Evolutionary conservation across 2,329 filamentous ascomycete genomes (phyloP).

Genomic region (Tetracladium maxilliforme): DNA sequence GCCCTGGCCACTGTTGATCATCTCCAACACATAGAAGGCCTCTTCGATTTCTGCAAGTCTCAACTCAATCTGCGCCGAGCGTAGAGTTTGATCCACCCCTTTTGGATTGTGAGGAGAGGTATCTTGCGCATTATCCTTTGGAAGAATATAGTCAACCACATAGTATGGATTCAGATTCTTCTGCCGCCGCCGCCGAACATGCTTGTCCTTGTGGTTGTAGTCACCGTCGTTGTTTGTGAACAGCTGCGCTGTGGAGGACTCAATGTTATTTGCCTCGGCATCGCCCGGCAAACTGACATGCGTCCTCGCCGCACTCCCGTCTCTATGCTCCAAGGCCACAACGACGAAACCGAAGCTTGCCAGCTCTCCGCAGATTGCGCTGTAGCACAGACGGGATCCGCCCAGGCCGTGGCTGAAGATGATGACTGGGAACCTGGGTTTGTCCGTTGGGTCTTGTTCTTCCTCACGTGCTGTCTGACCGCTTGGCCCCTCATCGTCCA

Average conservation of each 20-base stretch:
- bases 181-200: slow-evolving; percentile 6
- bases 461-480: slow-evolving; percentile 16
- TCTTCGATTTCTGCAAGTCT: slow-evolving; percentile 51
- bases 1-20: slow-evolving; percentile 38
- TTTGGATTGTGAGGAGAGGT: slow-evolving; percentile 38
- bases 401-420: slow-evolving; percentile 55
- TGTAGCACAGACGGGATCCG: slow-evolving; percentile 47
- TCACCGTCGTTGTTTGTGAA: slow-evolving; percentile 12
- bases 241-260: slow-evolving; percentile 7
- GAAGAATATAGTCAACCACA: slow-evolving; percentile 47
- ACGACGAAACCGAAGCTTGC: slow-evolving; percentile 53
- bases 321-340: slow-evolving; percentile 48
- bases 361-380: slow-evolving; percentile 48
- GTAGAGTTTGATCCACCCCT: slow-evolving; percentile 43
- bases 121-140: slow-evolving; percentile 34
- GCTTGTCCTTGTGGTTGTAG: slow-evolving; percentile 16
- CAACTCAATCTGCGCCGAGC: slow-evolving; percentile 46
- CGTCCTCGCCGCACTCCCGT: slow-evolving; percentile 46
- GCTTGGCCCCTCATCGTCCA: slow-evolving; percentile 18
- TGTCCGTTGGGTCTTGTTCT: slow-evolving; percentile 9
- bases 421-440: slow-evolving; percentile 42
- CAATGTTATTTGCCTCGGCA: slow-evolving; percentile 16
- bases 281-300: slow-evolving; percentile 39
- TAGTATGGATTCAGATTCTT: slow-evolving; percentile 26
- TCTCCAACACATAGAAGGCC: slow-evolving; percentile 37